Evolutionary conservation across 108 stramenopile genomes (phyloP).

Genomic region (Schizochytrium sp.): DNA sequence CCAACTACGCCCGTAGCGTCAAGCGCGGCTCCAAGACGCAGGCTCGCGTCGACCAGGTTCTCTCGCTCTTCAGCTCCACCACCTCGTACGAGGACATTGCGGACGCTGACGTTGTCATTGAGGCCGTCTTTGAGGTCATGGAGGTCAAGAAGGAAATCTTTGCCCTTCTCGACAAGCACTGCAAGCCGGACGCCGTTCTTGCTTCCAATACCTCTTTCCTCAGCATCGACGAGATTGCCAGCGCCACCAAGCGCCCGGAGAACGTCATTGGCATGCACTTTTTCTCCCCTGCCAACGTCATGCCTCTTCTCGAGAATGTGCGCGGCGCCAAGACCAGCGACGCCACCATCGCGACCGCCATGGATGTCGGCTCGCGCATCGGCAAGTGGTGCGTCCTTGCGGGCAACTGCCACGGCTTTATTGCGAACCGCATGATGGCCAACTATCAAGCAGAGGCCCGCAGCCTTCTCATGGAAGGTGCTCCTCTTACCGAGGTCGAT

Average conservation of each 20-base stretch:
- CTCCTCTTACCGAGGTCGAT: slow-evolving; percentile 61
- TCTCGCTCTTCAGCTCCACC: not conserved
- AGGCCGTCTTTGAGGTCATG: slow-evolving; percentile 93
- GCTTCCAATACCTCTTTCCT: slow-evolving; percentile 82
- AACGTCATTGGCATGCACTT: slow-evolving; percentile 79
- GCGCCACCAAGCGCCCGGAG: slow-evolving; percentile 10
- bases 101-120: slow-evolving; percentile 66
- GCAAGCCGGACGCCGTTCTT: slow-evolving; percentile 45
- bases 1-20: slow-evolving; percentile 28
- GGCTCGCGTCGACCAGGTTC: not conserved
- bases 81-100: slow-evolving; percentile 47
- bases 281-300: slow-evolving; percentile 84
- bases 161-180: slow-evolving; percentile 47
- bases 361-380: slow-evolving; percentile 66
- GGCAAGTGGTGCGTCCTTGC: slow-evolving; percentile 83
- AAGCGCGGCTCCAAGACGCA: slow-evolving; percentile 31
- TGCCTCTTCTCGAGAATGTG: slow-evolving; percentile 90
- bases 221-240: slow-evolving; percentile 81
- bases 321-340: slow-evolving; percentile 52
- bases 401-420: slow-evolving; percentile 93
- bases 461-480: slow-evolving; percentile 55
- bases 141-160: slow-evolving; percentile 77
- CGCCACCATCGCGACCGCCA: slow-evolving; percentile 42
- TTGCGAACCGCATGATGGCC: slow-evolving; percentile 86
- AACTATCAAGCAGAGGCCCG: slow-evolving; percentile 68